phyloP scores from a whole-genome alignment of 108 stramenopile species.

The Schizochytrium sp. region DNA sequence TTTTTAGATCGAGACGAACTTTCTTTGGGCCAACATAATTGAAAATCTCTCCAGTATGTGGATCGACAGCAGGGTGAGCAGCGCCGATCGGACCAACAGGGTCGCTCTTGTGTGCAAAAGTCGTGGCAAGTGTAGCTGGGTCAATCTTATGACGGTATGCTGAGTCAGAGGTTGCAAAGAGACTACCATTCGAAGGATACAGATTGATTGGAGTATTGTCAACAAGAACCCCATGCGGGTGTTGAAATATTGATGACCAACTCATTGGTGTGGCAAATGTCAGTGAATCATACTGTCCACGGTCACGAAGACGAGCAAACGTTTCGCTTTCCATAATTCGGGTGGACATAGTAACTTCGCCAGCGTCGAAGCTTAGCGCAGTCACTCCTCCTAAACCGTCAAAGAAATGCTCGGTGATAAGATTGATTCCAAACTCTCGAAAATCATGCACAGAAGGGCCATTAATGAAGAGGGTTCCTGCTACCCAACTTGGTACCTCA shows the following conservation, averaged over 20 bases:
- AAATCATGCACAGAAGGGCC: conserved; percentile 41
- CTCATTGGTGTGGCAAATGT: conserved; percentile 44
- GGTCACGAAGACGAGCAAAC: neutral
- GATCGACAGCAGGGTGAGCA: conserved; percentile 40
- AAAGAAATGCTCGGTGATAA: neutral
- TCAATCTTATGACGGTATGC: conserved; percentile 23
- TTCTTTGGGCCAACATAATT: conserved; percentile 32
- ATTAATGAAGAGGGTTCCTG: neutral
- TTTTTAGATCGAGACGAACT: neutral
- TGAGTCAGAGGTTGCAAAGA: conserved; percentile 26
- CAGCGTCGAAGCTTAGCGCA: neutral
- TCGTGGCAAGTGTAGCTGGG: neutral
- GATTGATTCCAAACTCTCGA: neutral
- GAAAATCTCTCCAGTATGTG: conserved; percentile 21
- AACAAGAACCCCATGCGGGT: neutral
- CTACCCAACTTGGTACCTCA: neutral
- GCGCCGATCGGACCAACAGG: conserved; percentile 17
- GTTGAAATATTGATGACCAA: conserved; percentile 6
- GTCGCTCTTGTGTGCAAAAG: neutral
- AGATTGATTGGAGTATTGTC: conserved; percentile 32
- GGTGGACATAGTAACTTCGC: neutral
- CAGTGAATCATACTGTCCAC: neutral
- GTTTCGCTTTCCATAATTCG: conserved; percentile 18
- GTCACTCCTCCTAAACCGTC: conserved; percentile 33
- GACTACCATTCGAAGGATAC: neutral